A percentile compares a stretch with the other conserved stretches of the same genome.
Evolutionary conservation across 2,329 filamentous ascomycete genomes (phyloP).

Genomic region (Elsinoe fawcettii): DNA sequence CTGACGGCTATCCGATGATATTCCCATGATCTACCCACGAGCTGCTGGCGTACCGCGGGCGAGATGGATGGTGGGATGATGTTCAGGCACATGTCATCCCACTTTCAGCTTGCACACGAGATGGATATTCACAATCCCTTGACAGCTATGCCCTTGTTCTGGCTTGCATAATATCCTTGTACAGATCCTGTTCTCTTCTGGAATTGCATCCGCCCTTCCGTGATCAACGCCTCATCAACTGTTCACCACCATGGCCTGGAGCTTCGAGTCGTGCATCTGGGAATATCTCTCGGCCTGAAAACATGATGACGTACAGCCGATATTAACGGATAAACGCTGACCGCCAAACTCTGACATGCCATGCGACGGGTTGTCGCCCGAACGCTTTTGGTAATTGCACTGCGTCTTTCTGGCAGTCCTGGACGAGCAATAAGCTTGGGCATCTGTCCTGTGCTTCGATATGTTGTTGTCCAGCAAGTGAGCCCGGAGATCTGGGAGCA

Average conservation of each 20-base stretch:
- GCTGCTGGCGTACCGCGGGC: background rate
- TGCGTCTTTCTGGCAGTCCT: background rate
- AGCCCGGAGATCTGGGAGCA: conserved; percentile 2
- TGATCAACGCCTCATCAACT: background rate
- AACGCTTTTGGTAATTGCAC: conserved; percentile 6
- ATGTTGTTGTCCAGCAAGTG: background rate
- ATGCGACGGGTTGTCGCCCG: conserved; percentile 3
- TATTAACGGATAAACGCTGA: conserved; percentile 6
- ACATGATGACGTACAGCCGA: conserved; percentile 3
- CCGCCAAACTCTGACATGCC: conserved; percentile 1
- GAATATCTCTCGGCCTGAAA: background rate
- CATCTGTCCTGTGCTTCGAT: background rate
- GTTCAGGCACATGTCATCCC: conserved; percentile 4
- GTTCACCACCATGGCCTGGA: no score
- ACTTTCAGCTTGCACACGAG: background rate
- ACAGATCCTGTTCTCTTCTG: background rate
- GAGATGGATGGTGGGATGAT: background rate
- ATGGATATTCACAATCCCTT: background rate
- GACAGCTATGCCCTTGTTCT: background rate
- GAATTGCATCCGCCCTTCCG: background rate
- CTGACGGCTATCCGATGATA: background rate
- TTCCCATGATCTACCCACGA: conserved; percentile 6
- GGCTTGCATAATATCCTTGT: background rate
- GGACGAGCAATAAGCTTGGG: background rate
- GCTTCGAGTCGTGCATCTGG: background rate